Evolutionary conservation across 164 flowering plant species (phyloP).

Genomic region (Brasenia schreberi): DNA sequence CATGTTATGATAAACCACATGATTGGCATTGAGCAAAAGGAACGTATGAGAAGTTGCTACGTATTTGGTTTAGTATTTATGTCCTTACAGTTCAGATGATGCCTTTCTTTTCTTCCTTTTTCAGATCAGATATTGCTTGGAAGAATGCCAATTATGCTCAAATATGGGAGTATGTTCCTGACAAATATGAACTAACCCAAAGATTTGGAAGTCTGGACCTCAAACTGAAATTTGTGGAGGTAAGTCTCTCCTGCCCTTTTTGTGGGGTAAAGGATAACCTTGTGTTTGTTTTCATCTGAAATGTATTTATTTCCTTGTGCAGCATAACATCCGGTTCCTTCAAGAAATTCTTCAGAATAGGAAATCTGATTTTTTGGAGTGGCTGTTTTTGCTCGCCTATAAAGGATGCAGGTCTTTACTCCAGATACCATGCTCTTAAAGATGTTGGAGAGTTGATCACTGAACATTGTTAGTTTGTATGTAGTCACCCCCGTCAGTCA

Average conservation of each 20-base stretch:
- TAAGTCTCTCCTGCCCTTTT: conserved; percentile 9
- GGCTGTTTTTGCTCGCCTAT: conserved; percentile 14
- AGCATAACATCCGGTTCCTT: conserved; percentile 88
- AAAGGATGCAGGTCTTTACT: too few species aligned
- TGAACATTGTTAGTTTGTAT: too few species aligned
- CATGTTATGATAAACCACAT: too few species aligned
- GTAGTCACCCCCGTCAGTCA: too few species aligned
- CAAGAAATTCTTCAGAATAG: conserved; percentile 90
- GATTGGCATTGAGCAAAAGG: too few species aligned
- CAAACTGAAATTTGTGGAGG: conserved; percentile 96
- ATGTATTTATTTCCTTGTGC: conserved; percentile 19
- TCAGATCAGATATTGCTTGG: conserved; percentile 97
- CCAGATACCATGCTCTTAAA: too few species aligned
- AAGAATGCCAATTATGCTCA: conserved; percentile 91
- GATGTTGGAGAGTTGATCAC: too few species aligned
- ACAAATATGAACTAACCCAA: conserved; percentile 86
- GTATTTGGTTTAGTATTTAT: neutral
- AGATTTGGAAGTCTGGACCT: conserved; percentile 94
- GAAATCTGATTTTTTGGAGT: conserved; percentile 85
- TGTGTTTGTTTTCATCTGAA: conserved; percentile 2
- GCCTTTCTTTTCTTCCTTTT: conserved; percentile 3
- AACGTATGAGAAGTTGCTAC: too few species aligned
- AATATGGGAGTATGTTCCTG: conserved; percentile 91
- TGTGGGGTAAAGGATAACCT: neutral
- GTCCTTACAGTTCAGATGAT: neutral